These are phyloP conservation scores for Ilyonectria destructans DNA, from an alignment of 2,329 filamentous ascomycete species.

Conservation along the genomic window DNA sequence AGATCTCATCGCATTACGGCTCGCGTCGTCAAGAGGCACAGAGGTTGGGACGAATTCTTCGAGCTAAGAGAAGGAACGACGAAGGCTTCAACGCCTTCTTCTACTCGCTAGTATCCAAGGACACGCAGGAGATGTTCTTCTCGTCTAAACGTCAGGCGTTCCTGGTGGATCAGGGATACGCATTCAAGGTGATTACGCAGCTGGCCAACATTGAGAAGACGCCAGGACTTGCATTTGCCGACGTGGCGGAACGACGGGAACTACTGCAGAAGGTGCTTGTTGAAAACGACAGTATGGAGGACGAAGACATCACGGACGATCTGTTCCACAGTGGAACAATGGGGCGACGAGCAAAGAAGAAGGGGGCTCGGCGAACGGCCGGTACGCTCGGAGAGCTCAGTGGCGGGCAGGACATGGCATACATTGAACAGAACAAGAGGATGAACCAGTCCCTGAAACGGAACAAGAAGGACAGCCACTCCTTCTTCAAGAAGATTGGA, in stretches of 20 bases:
- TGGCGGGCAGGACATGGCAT: conserved; percentile 98
- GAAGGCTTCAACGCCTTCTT: conserved; percentile 99
- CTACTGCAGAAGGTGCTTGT: conserved; percentile 91
- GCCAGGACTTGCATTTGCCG: conserved; percentile 84
- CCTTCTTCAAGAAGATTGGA: conserved; percentile 62
- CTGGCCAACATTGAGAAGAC: conserved; percentile 92
- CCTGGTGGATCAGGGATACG: conserved; percentile 97
- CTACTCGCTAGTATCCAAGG: conserved; percentile 97
- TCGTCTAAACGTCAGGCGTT: conserved; percentile 98
- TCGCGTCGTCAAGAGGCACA: conserved; percentile 98
- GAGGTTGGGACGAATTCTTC: conserved; percentile 90
- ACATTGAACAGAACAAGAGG: conserved; percentile 85
- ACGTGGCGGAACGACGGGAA: conserved; percentile 85
- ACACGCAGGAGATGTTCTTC: conserved; percentile 98
- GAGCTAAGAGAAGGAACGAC: conserved; percentile 95
- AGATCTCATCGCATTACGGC: conserved; percentile 97
- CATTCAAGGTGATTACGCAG: conserved; percentile 98
- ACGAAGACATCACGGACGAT: conserved; percentile 74
- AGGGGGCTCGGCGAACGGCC: conserved; percentile 83
- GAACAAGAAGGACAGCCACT: conserved; percentile 58
- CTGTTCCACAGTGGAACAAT: conserved; percentile 61
- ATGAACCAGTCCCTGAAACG: conserved; percentile 67
- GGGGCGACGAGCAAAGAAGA: conserved; percentile 68
- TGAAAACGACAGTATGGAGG: conserved; percentile 84
- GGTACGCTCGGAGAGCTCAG: conserved; percentile 89